Base-by-base conservation (phyloP, 2,329 filamentous ascomycete genomes). In the Blumeriella jaapii region DNA sequence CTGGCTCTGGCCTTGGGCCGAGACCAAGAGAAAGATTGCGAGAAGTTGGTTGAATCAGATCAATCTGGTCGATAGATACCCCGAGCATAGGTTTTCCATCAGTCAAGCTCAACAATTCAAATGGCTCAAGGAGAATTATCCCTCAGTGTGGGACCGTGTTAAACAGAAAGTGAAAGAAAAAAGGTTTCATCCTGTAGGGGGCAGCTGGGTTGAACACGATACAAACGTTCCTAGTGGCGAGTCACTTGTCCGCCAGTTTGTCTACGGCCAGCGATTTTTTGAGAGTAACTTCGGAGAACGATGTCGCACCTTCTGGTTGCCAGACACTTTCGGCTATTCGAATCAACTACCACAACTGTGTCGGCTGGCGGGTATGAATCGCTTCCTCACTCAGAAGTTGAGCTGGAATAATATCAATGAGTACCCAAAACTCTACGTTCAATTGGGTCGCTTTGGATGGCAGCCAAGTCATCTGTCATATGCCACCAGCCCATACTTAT, bases 381-480 rank as follows among this genome's bases (percentile, higher is more conserved):
- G 89, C 20, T 98, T 98, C 66, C 81, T 98, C 53, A 98, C 91
- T 0, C 91, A 98, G 60, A 98, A 98, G 64, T 68, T 98, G 40
- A 96, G 89, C 65, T 98, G 91, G 91, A 96, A 96, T 65, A 96
- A 96, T 58, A 96, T 96, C 69, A 96, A 96, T 63, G 93, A 82
- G 55, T 98, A 96, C 62, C 91, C 91, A 0, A 91, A n/a, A 96
- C 56, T 96, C 91, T 5, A 96, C 91, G 0, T 98, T 98, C 68
- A 94, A 94, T 60, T 98, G 91, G 91, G 87, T 98, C 19, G 76
- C 86, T 9, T 73, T 95, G 10, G 91, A 98, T 57, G 89, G 91
- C 39, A 93, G 83, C 53, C 91, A 96, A 55, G 91, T 98, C 47
- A 75, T 98, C 43, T 96, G 89, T 59, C 91, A 98, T 55, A 98